Percentiles rank a stretch among this genome's conserved stretches.
Evolutionary conservation across 768 basidiomycete genomes (phyloP).

Genomic region (Boletus bicolor): DNA sequence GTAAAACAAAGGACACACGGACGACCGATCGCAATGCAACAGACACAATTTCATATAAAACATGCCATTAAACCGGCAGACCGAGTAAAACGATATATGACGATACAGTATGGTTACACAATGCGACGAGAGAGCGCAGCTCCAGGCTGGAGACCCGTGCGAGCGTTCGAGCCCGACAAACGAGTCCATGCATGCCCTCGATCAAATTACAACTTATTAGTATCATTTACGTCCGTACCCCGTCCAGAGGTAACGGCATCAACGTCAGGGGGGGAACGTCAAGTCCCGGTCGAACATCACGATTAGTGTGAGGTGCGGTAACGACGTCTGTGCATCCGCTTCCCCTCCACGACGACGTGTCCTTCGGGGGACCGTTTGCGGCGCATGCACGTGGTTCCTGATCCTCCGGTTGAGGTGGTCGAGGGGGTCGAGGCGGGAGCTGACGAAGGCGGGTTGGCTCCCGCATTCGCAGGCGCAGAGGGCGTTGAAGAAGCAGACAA

Average conservation of each 20-base stretch:
- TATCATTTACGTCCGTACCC: not conserved
- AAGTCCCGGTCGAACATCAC: not conserved
- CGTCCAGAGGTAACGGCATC: constrained; percentile 6
- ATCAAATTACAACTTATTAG: not conserved
- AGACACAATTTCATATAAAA: not conserved
- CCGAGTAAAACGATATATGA: too few relatives aligned
- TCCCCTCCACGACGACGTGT: not conserved
- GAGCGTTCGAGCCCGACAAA: constrained; percentile 4
- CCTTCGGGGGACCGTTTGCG: constrained; percentile 11
- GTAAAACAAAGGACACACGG: too few relatives aligned
- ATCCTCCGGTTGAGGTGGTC: constrained; percentile 1
- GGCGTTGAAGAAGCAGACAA: not conserved
- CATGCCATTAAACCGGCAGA: too few relatives aligned
- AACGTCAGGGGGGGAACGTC: not conserved
- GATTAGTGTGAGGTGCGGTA: constrained; percentile 9
- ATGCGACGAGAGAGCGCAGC: not conserved
- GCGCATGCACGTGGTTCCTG: constrained; percentile 7
- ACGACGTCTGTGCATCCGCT: constrained; percentile 20
- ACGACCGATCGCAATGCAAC: not conserved
- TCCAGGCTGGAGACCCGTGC: constrained; percentile 1
- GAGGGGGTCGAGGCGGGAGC: not conserved
- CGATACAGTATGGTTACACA: constrained; percentile 10
- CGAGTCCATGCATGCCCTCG: not conserved
- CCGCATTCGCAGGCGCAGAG: not conserved
- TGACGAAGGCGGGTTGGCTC: constrained; percentile 2